These are phyloP conservation scores for Logfia minima DNA, from an alignment of 129 eudicot genomes.

Conservation along the genomic window DNA sequence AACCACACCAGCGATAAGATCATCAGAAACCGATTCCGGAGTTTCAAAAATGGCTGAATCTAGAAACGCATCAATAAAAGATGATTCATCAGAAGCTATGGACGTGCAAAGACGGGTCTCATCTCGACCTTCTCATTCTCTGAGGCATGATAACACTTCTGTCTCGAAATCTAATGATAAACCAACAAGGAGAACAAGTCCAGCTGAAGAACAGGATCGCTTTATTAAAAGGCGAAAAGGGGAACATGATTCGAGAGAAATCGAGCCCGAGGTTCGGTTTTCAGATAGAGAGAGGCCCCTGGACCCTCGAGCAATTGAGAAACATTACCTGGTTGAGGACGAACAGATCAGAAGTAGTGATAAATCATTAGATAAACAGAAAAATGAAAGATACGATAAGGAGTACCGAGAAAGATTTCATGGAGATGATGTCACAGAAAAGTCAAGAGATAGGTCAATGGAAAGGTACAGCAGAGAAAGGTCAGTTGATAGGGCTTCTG, in stretches of 20 bases:
- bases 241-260: conserved; percentile 65
- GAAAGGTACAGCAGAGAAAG: conserved; percentile 90
- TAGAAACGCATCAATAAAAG: conserved; percentile 49
- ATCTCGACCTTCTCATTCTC: conserved; percentile 66
- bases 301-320: conserved; percentile 52
- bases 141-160: conserved; percentile 56
- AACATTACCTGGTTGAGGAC: conserved; percentile 43
- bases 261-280: conserved; percentile 58
- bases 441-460: conserved; percentile 77
- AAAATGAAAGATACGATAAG: conserved; percentile 75
- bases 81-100: conserved; percentile 49
- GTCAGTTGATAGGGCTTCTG: conserved; percentile 74
- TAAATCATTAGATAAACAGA: conserved; percentile 53
- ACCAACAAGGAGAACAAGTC: conserved; percentile 77
- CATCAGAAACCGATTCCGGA: conserved; percentile 56
- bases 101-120: conserved; percentile 57
- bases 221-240: conserved; percentile 75
- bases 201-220: conserved; percentile 78
- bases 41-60: conserved; percentile 48
- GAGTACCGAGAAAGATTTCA: conserved; percentile 70
- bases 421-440: conserved; percentile 65
- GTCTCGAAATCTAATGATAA: conserved; percentile 55
- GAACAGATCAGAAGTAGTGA: conserved; percentile 34
- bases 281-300: conserved; percentile 59
- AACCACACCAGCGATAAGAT: conserved; percentile 43